phyloP scores from a whole-genome alignment of 768 basidiomycete genomes.

The Krasilnikovozyma curviuscula region DNA sequence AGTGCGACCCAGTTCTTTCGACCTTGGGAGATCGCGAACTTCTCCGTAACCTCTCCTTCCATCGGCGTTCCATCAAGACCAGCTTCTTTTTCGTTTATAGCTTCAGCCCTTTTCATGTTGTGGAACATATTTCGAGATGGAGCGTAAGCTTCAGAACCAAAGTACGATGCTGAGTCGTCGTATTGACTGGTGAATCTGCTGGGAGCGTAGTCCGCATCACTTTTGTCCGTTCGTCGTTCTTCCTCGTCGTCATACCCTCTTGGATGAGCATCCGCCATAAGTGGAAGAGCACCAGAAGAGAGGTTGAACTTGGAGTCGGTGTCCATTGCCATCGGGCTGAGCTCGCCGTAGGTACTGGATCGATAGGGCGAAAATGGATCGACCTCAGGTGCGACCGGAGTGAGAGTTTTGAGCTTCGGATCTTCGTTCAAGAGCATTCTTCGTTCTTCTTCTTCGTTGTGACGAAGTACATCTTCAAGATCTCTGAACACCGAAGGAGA shows the following conservation, averaged over 20 bases:
- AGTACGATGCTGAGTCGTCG: constrained; percentile 59
- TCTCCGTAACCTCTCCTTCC: constrained; percentile 74
- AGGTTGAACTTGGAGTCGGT: constrained; percentile 19
- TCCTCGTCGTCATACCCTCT: constrained; percentile 46
- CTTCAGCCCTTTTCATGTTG: constrained; percentile 46
- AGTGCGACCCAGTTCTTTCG: constrained; percentile 71
- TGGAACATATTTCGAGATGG: constrained; percentile 94
- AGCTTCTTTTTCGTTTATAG: constrained; percentile 48
- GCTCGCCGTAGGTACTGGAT: constrained; percentile 32
- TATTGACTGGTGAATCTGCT: constrained; percentile 58
- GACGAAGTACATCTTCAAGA: constrained; percentile 70
- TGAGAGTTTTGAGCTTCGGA: constrained; percentile 34
- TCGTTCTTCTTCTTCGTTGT: constrained; percentile 66
- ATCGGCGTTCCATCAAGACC: constrained; percentile 30
- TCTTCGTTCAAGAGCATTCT: constrained; percentile 66
- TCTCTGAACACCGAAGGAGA: constrained; percentile 67
- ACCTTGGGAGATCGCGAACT: constrained; percentile 60
- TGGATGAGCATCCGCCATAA: constrained; percentile 51
- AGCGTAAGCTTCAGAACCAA: constrained; percentile 81
- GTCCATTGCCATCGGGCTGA: constrained; percentile 14
- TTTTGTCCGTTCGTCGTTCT: constrained; percentile 50
- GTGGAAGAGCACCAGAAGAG: constrained; percentile 58
- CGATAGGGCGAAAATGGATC: constrained; percentile 68
- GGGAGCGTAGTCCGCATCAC: constrained; percentile 50
- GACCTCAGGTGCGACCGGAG: constrained; percentile 30